A percentile compares a stretch with the other conserved stretches of the same genome.
Evolutionary conservation across 2,329 filamentous ascomycete genomes (phyloP).

Genomic region (Talaromyces pinophilus): DNA sequence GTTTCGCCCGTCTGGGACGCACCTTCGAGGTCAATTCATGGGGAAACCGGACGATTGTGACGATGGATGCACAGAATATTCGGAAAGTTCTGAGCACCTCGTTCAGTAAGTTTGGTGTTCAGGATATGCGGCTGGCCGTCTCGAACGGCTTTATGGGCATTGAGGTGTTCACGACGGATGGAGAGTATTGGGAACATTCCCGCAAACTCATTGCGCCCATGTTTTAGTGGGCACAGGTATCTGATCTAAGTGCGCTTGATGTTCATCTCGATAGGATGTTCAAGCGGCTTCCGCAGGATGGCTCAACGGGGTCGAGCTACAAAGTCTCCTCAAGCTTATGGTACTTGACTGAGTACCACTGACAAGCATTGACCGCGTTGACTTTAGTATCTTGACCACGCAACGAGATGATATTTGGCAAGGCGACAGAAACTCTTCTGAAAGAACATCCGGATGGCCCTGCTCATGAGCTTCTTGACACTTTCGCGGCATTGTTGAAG

Average conservation of each 20-base stretch:
- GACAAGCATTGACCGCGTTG: neutral
- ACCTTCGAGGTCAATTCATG: constrained; percentile 19
- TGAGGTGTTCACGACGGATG: constrained; percentile 69
- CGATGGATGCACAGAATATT: constrained; percentile 15
- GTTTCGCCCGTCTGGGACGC: constrained; percentile 8
- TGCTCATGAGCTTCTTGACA: constrained; percentile 13
- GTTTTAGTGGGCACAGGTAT: neutral
- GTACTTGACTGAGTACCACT: neutral
- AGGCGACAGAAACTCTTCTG: constrained; percentile 15
- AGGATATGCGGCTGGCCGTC: constrained; percentile 6
- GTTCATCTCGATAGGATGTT: constrained; percentile 13
- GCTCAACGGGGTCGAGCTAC: constrained; percentile 10
- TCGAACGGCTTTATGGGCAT: constrained; percentile 42
- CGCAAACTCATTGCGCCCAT: constrained; percentile 7
- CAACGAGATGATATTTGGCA: constrained; percentile 12
- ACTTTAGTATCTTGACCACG: constrained; percentile 10
- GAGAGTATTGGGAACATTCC: constrained; percentile 61
- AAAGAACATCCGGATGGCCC: neutral
- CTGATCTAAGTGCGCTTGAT: constrained; percentile 7
- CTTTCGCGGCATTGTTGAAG: neutral
- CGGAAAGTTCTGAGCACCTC: constrained; percentile 13
- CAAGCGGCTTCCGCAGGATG: constrained; percentile 10
- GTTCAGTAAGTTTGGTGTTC: constrained; percentile 16
- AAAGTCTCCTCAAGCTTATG: constrained; percentile 14
- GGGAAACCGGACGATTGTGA: neutral